Conservation (phyloP, 768 basidiomycete species). For the Lactifluus hygrophoroides region DNA sequence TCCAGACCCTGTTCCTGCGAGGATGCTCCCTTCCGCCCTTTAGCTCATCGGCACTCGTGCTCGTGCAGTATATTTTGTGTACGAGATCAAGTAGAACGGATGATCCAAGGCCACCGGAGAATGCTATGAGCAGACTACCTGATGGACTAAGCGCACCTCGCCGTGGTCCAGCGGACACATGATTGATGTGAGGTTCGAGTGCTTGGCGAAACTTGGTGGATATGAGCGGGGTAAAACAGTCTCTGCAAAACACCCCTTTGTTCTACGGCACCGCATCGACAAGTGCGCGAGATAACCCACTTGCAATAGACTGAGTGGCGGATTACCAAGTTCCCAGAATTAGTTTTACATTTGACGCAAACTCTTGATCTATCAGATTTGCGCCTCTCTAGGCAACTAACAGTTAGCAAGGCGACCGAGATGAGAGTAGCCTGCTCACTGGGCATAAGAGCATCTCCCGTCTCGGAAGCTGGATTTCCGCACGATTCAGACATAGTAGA, state of each 20-base stretch:
- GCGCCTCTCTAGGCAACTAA: constrained; percentile 39
- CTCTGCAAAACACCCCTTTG: constrained; percentile 29
- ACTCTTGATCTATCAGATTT: constrained; percentile 59
- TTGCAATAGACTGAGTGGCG: constrained; percentile 82
- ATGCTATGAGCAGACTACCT: constrained; percentile 59
- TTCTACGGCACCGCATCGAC: not conserved
- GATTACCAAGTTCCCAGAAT: constrained; percentile 58
- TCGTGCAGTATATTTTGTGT: constrained; percentile 46
- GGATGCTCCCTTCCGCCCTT: constrained; percentile 63
- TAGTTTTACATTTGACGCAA: constrained; percentile 70
- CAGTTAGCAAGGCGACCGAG: not conserved
- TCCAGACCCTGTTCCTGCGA: constrained; percentile 53
- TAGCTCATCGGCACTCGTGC: constrained; percentile 22
- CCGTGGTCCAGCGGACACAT: constrained; percentile 43
- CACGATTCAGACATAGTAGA: constrained; percentile 30
- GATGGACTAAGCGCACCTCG: constrained; percentile 54
- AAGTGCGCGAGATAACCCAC: constrained; percentile 32
- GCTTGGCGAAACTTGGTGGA: constrained; percentile 54
- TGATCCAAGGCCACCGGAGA: constrained; percentile 76
- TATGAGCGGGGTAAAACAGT: constrained; percentile 59
- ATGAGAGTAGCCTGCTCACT: constrained; percentile 35
- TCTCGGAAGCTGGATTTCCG: constrained; percentile 52
- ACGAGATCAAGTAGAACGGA: constrained; percentile 65
- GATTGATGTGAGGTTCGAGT: constrained; percentile 58
- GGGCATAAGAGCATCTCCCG: constrained; percentile 52